Percentiles rank a stretch among this genome's conserved stretches.
phyloP scores from a whole-genome alignment of 1,284 basidiomycete genomes.

The Marasmius oreades region DNA sequence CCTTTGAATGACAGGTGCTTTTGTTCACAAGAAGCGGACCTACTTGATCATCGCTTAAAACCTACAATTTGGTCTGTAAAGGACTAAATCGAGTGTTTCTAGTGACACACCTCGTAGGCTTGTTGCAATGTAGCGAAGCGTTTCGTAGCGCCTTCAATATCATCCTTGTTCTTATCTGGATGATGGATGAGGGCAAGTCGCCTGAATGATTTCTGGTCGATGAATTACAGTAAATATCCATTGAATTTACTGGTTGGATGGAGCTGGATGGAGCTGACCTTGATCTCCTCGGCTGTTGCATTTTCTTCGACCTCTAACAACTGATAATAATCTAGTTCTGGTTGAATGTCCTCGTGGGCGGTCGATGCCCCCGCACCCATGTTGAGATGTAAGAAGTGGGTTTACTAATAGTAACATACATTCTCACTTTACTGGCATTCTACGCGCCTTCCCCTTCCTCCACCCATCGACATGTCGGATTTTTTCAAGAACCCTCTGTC shows the following conservation, averaged over 20 bases:
- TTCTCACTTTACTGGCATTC: neutral
- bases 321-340: slow-evolving; percentile 70
- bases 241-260: slow-evolving; percentile 4
- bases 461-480: slow-evolving; percentile 39
- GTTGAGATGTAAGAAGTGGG: too few species aligned
- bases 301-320: slow-evolving; percentile 77
- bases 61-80: slow-evolving; percentile 46
- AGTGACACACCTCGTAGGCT: slow-evolving; percentile 79
- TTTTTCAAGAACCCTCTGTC: slow-evolving; percentile 39
- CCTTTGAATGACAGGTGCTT: slow-evolving; percentile 14
- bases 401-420: too few species aligned
- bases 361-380: slow-evolving; percentile 76
- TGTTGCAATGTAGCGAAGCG: slow-evolving; percentile 89
- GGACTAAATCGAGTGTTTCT: too few species aligned
- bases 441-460: slow-evolving; percentile 3
- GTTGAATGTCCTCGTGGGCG: slow-evolving; percentile 23
- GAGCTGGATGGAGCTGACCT: slow-evolving; percentile 47
- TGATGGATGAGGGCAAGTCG: slow-evolving; percentile 83
- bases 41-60: slow-evolving; percentile 91
- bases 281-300: slow-evolving; percentile 86
- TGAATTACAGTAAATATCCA: slow-evolving; percentile 10
- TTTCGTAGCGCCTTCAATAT: slow-evolving; percentile 84
- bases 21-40: slow-evolving; percentile 20
- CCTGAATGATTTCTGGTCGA: slow-evolving; percentile 71
- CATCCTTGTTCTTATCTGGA: slow-evolving; percentile 84